Conservation (phyloP, 805 yeast genomes). For the Blastobotrys chiropterorum region DNA sequence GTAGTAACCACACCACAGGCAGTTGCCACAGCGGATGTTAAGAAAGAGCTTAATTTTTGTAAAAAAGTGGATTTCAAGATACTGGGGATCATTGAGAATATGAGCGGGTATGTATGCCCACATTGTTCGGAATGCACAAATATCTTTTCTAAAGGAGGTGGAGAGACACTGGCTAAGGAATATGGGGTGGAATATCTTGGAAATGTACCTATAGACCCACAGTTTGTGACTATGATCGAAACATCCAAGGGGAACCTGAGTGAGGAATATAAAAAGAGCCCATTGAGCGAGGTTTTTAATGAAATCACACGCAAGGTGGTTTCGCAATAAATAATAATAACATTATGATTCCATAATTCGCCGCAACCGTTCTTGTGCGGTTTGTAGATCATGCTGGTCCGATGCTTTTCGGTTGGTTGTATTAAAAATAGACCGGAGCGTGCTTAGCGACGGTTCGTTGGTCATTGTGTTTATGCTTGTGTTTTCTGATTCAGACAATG, state of each 20-base stretch:
- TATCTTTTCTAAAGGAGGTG: constrained; percentile 93
- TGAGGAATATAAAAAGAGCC: background rate
- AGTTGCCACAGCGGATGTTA: constrained; percentile 89
- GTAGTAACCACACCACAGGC: constrained; percentile 95
- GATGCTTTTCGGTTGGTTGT: background rate
- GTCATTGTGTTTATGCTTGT: background rate
- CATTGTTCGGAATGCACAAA: constrained; percentile 82
- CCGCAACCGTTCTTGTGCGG: constrained; percentile 7
- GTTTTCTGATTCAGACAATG: background rate
- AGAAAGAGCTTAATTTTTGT: constrained; percentile 90
- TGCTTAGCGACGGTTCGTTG: background rate
- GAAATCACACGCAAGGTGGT: background rate
- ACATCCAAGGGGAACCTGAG: constrained; percentile 33
- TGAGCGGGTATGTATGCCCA: constrained; percentile 97
- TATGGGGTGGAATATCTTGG: constrained; percentile 69
- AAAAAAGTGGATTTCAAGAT: constrained; percentile 72
- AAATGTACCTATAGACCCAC: constrained; percentile 87
- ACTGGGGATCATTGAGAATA: constrained; percentile 87
- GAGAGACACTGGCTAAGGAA: constrained; percentile 58
- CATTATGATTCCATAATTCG: constrained; percentile 10
- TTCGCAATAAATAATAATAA: background rate
- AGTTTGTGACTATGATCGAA: constrained; percentile 84
- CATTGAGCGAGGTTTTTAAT: background rate
- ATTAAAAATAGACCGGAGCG: background rate
- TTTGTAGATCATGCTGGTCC: constrained; percentile 1